Evolutionary conservation across 495 filamentous ascomycete genomes (phyloP).

Genomic region (Coniosporium apollinis): DNA sequence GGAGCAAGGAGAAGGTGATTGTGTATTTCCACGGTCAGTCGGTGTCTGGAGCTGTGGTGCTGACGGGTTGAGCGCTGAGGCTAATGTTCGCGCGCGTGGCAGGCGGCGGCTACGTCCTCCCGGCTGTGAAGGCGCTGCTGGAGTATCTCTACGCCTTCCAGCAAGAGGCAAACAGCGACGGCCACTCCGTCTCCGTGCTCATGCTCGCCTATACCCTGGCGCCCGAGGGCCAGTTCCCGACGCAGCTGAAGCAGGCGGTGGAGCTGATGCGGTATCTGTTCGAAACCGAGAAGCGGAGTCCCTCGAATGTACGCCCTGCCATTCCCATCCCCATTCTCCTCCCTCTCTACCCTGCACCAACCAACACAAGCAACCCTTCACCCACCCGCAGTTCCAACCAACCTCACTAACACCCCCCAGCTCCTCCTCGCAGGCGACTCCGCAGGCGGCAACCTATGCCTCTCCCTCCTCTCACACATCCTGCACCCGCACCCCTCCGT

Average conservation of each 20-base stretch:
- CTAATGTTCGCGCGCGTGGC: not conserved
- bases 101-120: conserved; percentile 39
- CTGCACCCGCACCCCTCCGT: conserved; percentile 37
- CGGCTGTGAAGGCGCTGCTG: conserved; percentile 28
- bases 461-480: conserved; percentile 39
- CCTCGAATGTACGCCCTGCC: no score
- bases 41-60: no score
- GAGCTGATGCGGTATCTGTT: conserved; percentile 37
- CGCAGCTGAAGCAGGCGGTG: conserved; percentile 39
- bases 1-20: conserved; percentile 37
- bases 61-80: no score
- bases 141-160: conserved; percentile 30
- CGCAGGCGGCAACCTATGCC: conserved; percentile 42
- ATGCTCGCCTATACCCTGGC: conserved; percentile 40
- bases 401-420: no score
- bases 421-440: conserved; percentile 45
- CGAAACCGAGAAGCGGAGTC: conserved; percentile 22
- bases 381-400: no score
- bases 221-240: conserved; percentile 36
- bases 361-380: no score
- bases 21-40: conserved; percentile 41
- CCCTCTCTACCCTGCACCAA: no score
- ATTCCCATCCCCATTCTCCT: no score
- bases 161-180: conserved; percentile 25
- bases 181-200: conserved; percentile 33